Conservation (phyloP, 441 rosid species). For the California macrophylla region DNA sequence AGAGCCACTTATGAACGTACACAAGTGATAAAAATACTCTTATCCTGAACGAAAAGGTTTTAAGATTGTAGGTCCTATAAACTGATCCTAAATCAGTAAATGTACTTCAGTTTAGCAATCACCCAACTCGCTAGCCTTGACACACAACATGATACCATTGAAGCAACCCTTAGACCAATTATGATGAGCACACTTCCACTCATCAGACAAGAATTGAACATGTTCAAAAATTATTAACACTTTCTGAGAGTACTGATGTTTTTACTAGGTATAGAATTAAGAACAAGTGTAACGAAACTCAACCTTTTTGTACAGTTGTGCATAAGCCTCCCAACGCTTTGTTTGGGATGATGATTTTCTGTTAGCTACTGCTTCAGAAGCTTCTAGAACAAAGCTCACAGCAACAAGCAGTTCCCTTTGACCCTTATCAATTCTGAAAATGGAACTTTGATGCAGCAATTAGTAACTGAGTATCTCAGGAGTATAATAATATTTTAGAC, state of each 20-base stretch:
- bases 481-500: slow-evolving; percentile 3
- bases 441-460: slow-evolving; percentile 16
- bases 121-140: not conserved
- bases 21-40: not conserved
- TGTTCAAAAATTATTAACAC: not conserved
- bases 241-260: not conserved
- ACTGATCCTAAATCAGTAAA: too few relatives aligned
- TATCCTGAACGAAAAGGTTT: not conserved
- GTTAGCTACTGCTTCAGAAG: slow-evolving; percentile 67
- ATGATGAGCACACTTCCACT: not conserved
- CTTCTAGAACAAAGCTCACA: slow-evolving; percentile 61
- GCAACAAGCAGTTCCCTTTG: slow-evolving; percentile 67
- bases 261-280: slow-evolving; percentile 7
- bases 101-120: not conserved
- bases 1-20: not conserved
- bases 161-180: not conserved
- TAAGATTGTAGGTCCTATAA: not conserved
- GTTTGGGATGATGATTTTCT: slow-evolving; percentile 55
- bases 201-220: not conserved
- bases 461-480: not conserved
- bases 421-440: slow-evolving; percentile 50
- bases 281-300: slow-evolving; percentile 11
- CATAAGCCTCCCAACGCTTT: slow-evolving; percentile 69
- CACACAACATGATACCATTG: not conserved
- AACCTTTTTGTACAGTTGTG: slow-evolving; percentile 60